Evolutionary conservation across 2,329 filamentous ascomycete genomes (phyloP), one percentile per base, ranked within the genome.

Genomic region (Colletotrichum theobromicola): DNA sequence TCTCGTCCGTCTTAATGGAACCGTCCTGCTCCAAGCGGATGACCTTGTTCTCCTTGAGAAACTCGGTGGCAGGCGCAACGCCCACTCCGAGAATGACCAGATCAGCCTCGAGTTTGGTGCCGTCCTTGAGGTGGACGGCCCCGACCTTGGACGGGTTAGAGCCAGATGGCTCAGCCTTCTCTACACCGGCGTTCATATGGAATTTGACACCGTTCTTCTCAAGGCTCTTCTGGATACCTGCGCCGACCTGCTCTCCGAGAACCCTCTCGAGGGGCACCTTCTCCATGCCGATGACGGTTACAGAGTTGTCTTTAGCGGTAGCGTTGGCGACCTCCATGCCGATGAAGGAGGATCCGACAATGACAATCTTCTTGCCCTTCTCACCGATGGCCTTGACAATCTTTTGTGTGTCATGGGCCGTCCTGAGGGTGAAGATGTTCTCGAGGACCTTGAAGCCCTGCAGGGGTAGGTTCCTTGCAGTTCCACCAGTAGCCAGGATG

Each of bases 241-340:
- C 90, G 57, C 97, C 97, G 24, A 98, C 92, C 81, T 95, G 84
- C 72, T 91, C 89, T 67, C 97, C 97, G 83, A 99, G 93, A 6
- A 99, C 92, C 24, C 94, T 91, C 83, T 98, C 94, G 77, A 98
- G 90, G 0, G 97, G 96, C 15, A 92, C 92, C 74, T 91, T 91
- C 81, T 98, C 95, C 94, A 96, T 96, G 46, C 97, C 97, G 26
- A 99, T 88, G 53, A 98, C 92, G 9, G 94, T 94, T 18, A 99
- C 95, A 10, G 93, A 86, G 82, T 99, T 98, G 79, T 94, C 93
- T 79, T 93, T 94, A 58, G 90, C 85, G 0, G 94, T 93, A 1
- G 97, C 93, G 77, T 96, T 97, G 75, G 94, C 96, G n/a, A 97
- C 91, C 84, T 99, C 97, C 94, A 99, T 97, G 53, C 97, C 97